Evolutionary conservation across 345 rosid species (phyloP), one percentile per base, ranked within the genome.

Genomic region (Cardamine occulta): DNA sequence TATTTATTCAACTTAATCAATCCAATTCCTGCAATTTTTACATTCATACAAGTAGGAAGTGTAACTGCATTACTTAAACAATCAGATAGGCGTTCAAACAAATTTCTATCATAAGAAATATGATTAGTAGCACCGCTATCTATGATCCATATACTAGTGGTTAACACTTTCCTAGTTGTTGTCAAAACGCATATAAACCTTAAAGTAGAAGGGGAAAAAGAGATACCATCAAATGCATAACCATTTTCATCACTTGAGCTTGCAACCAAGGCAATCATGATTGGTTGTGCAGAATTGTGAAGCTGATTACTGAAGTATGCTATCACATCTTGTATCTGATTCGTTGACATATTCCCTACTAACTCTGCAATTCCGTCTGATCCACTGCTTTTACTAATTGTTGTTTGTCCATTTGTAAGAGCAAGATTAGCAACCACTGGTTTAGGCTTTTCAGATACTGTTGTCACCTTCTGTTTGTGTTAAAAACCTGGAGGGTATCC

Each of bases 371-470:
- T 55, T 0, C 35, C 31, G 23, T 23, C n/a, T 0, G 31, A 8
- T 3, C 7, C 14, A 51, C 19, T 10, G 0, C 31, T n/a, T 24
- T 24, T 24, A 2, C 2, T 24, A 24, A 4, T 4, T 52, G 3
- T 1, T 0, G 12, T 18, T 0, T 49, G 8, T 0, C 15, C 29
- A 52, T 21, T 8, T 0, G 29, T 52, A 0, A 52, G 0, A 13
- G 37, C 9, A 7, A 55, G 18, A 2, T 56, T 7, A 0, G 35
- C 37, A 7, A 56, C 12, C 0, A 17, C 1, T 0, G 40, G 3
- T 0, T 31, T 31, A 2, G 40, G 0, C 0, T 31, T 31, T 0
- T 4, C 1, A 0, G 24, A 32, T 1, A 32, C 4, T 32, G 13
- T 2, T 2, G 23, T 18, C 0, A 0, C 0, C 23, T 32, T 58